These are phyloP conservation scores for Musa beccarii DNA, from an alignment of 176 grass and related monocot genomes.

Conservation along the genomic window DNA sequence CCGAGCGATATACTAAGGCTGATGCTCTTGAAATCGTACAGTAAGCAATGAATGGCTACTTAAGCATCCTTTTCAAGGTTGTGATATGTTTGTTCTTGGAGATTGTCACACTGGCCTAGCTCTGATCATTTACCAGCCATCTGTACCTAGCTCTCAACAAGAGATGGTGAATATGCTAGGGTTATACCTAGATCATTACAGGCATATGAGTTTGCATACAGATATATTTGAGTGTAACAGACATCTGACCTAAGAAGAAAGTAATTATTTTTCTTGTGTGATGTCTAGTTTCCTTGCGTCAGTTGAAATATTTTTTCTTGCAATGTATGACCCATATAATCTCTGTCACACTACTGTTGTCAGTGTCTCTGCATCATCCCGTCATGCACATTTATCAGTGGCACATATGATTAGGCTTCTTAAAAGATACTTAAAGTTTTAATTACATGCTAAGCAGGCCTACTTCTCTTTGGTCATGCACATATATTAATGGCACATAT, in stretches of 20 bases:
- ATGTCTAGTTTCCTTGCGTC: no score
- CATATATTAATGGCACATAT: no score
- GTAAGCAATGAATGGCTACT: slow-evolving; percentile 40
- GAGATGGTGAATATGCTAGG: neutral
- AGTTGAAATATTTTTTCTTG: no score
- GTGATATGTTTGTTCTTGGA: neutral
- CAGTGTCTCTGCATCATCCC: neutral
- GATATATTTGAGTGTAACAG: no score
- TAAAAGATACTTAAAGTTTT: neutral
- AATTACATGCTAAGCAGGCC: neutral
- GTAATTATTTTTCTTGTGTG: no score
- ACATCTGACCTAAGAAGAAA: no score
- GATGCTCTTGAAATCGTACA: slow-evolving; percentile 80
- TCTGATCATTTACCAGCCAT: no score
- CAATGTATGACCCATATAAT: no score
- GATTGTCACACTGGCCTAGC: neutral
- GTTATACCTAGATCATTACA: neutral
- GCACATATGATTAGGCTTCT: neutral
- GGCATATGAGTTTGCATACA: neutral
- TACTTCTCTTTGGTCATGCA: neutral
- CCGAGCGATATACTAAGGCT: slow-evolving; percentile 76
- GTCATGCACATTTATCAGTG: neutral
- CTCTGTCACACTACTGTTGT: neutral
- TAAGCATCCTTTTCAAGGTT: neutral
- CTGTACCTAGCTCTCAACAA: neutral